Evolutionary conservation across 305 asterid species (phyloP).

Genomic region (Fraxinus floribunda): DNA sequence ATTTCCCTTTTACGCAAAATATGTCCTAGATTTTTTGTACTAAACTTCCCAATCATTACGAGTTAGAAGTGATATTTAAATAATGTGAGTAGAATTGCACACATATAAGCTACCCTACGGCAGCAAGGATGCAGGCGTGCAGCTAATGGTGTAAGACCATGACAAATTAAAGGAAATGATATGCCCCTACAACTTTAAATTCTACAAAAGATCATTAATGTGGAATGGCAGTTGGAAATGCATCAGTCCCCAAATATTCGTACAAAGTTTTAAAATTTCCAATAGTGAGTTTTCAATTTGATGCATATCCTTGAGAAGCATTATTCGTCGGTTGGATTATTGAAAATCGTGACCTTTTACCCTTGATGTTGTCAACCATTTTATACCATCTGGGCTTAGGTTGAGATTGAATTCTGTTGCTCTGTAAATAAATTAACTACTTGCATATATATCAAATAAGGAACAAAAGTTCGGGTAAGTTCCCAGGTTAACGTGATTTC

Average conservation of each 20-base stretch:
- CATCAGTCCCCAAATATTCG: not conserved
- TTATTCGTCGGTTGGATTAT: not conserved
- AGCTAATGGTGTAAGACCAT: not conserved
- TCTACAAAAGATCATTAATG: not conserved
- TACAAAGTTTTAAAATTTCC: not conserved
- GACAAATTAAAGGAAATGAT: not conserved
- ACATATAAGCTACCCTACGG: not conserved
- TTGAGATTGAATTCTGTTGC: not conserved
- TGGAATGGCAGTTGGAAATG: not conserved
- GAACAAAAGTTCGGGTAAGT: not conserved
- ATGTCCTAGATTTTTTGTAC: not conserved
- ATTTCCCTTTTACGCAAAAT: not conserved
- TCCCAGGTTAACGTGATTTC: not conserved
- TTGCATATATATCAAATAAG: not conserved
- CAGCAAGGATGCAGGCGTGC: not conserved
- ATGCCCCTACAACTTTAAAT: not conserved
- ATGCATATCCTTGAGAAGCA: not conserved
- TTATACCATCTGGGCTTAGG: not conserved
- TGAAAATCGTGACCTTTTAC: not conserved
- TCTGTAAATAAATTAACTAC: not conserved
- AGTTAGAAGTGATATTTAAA: not conserved
- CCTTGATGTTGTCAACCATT: not conserved
- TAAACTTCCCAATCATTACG: not conserved
- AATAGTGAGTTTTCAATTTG: not conserved
- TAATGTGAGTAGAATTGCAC: not conserved